phyloP scores from a whole-genome alignment of 2,329 filamentous ascomycete genomes.

The Pestalotiopsis sp. region DNA sequence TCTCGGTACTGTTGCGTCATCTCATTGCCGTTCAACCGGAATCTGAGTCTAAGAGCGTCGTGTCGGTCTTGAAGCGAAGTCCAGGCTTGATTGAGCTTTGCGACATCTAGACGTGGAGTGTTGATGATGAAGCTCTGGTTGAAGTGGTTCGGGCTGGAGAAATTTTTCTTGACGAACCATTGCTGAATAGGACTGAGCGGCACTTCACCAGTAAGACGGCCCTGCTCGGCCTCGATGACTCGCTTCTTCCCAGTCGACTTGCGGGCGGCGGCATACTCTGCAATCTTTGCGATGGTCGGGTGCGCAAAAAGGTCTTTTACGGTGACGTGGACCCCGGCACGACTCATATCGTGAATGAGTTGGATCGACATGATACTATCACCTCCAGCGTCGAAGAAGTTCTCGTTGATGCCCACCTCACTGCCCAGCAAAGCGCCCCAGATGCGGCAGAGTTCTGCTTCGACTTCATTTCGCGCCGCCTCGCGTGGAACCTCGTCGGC shows the following conservation, averaged over 20 bases:
- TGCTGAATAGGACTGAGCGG: background rate
- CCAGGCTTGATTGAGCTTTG: background rate
- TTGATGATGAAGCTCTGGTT: conserved; percentile 1
- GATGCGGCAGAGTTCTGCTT: background rate
- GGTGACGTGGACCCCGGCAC: background rate
- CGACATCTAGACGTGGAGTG: background rate
- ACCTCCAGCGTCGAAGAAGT: background rate
- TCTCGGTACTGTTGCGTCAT: background rate
- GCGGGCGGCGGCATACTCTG: background rate
- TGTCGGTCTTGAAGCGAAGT: background rate
- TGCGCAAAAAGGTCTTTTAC: conserved; percentile 1
- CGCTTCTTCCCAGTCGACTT: background rate
- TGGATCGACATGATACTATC: background rate
- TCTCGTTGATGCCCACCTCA: background rate
- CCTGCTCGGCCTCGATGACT: background rate
- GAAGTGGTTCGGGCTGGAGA: background rate
- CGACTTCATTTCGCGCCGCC: background rate
- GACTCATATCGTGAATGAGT: background rate
- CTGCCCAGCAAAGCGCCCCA: background rate
- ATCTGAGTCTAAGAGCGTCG: background rate
- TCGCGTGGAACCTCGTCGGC: background rate
- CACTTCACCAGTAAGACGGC: background rate
- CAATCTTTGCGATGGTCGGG: background rate
- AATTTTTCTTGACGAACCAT: background rate
- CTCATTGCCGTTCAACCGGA: background rate